These are phyloP conservation scores for Cladosporium sp. DNA, from an alignment of 2,329 filamentous ascomycete genomes.

Conservation along the genomic window DNA sequence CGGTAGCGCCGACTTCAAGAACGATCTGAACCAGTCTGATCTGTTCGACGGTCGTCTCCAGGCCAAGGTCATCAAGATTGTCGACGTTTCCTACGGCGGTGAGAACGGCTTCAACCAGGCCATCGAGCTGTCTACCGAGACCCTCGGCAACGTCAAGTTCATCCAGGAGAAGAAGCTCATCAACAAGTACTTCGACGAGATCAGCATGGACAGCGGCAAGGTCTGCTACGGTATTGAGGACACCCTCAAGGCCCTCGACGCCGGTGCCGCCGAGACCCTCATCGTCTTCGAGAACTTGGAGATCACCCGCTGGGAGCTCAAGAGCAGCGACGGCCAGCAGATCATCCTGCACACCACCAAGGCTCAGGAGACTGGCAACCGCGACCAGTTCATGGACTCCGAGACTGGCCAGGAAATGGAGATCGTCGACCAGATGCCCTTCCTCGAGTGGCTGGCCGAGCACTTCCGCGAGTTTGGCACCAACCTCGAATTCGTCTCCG, in stretches of 20 bases:
- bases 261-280: slow-evolving; percentile 86
- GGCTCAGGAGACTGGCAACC: slow-evolving; percentile 67
- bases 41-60: slow-evolving; percentile 90
- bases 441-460: slow-evolving; percentile 99
- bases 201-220: slow-evolving; percentile 93
- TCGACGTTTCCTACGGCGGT: slow-evolving; percentile 96
- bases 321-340: slow-evolving; percentile 67
- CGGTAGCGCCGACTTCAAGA: slow-evolving; percentile 99
- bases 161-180: slow-evolving; percentile 99
- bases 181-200: slow-evolving; percentile 97
- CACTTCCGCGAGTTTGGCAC: slow-evolving; percentile 98
- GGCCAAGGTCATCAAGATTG: slow-evolving; percentile 97
- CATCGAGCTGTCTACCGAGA: slow-evolving; percentile 91
- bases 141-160: slow-evolving; percentile 97
- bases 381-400: slow-evolving; percentile 88
- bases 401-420: slow-evolving; percentile 98
- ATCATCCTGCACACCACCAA: slow-evolving; percentile 83
- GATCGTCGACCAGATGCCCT: slow-evolving; percentile 74
- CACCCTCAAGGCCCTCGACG: slow-evolving; percentile 91
- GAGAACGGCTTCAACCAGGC: slow-evolving; percentile 99
- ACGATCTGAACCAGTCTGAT: slow-evolving; percentile 94
- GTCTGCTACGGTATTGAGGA: slow-evolving; percentile 98
- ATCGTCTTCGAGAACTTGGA: slow-evolving; percentile 98
- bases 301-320: slow-evolving; percentile 84
- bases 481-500: slow-evolving; percentile 91